Base-by-base conservation (phyloP, 2,329 filamentous ascomycete species). In the Phaeosphaeria sp. region DNA sequence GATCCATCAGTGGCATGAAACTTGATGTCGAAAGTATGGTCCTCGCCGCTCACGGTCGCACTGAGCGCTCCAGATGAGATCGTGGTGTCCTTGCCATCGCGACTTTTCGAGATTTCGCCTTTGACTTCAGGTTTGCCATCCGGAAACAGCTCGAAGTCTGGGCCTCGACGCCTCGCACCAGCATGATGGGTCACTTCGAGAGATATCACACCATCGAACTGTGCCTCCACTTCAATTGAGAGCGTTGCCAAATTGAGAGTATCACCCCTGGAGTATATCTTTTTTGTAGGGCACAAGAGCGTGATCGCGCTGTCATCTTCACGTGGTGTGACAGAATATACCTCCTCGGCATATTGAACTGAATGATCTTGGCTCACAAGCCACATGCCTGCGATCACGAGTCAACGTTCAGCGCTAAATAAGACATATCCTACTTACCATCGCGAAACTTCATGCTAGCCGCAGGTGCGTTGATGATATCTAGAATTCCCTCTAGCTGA, bases 301-400 rank as follows among this genome's bases (percentile, higher is more conserved):
- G 79, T 82, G 48, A 87, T 55, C 6, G 81, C 82, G 60, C 81
- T 82, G 6, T 79, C 79, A 51, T 79, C 74, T 41, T 72, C 59
- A 1, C 79, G 82, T 49, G 81, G 73, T 4, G 79, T 81, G 51
- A 84, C 77, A 9, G 82, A 80, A 68, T 87, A 84, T 17, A 90
- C 79, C 59, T 90, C 87, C 74, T 90, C 87, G 33, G 87, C 88
- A 65, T 89, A 89, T 68, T 89, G 85, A 23, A 87, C 81, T 50
- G 81, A 80, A 71, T 83, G 84, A 73, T 87, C 84, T 55, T 33
- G 39, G 47, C 84, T 86, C 43, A 83, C 81, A 49, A 89, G 79
- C 88, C 88, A 90, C 87, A 89, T 88, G 63, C 80, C 80, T 82
- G 46, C 17, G 27, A 10, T 10, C 6, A 46, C 72, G 43, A 68